Conservation (phyloP, 805 yeast species). For the Wickerhamiella vanderwaltii region DNA sequence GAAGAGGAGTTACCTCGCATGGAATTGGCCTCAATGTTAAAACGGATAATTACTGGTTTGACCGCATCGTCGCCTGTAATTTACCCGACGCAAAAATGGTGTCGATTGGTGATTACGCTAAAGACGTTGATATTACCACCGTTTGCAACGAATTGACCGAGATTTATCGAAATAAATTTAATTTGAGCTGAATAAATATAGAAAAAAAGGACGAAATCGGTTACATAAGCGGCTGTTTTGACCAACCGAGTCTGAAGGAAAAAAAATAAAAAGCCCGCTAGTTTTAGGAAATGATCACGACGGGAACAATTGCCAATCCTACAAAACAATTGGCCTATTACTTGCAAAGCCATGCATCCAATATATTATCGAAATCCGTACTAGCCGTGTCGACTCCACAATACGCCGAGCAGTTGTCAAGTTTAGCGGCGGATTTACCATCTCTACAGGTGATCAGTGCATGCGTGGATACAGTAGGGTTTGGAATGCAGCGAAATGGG, state of each 20-base stretch:
- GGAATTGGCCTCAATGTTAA: conserved; percentile 73
- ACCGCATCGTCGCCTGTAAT: conserved; percentile 76
- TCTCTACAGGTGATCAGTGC: conserved; percentile 22
- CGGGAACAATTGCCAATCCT: conserved; percentile 22
- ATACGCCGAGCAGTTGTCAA: conserved; percentile 23
- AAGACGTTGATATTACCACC: conserved; percentile 24
- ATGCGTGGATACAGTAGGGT: conserved; percentile 26
- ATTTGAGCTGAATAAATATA: neutral
- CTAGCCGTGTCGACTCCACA: conserved; percentile 28
- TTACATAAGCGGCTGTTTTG: too few species aligned
- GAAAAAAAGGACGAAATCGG: too few species aligned
- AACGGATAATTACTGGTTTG: conserved; percentile 62
- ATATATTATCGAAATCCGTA: conserved; percentile 19
- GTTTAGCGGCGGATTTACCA: conserved; percentile 16
- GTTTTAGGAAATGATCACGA: conserved; percentile 23
- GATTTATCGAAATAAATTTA: neutral
- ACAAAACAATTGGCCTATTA: conserved; percentile 17
- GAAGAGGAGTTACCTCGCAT: conserved; percentile 74
- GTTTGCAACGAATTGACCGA: conserved; percentile 36
- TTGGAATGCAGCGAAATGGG: conserved; percentile 26
- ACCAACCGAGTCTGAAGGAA: too few species aligned
- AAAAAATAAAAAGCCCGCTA: too few species aligned
- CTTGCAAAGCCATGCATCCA: conserved; percentile 17
- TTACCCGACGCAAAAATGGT: conserved; percentile 54
- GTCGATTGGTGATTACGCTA: conserved; percentile 21